Evolutionary conservation across 2,329 filamentous ascomycete genomes (phyloP), one percentile per base, ranked within the genome.

Genomic region (Diaporthe ampelina): DNA sequence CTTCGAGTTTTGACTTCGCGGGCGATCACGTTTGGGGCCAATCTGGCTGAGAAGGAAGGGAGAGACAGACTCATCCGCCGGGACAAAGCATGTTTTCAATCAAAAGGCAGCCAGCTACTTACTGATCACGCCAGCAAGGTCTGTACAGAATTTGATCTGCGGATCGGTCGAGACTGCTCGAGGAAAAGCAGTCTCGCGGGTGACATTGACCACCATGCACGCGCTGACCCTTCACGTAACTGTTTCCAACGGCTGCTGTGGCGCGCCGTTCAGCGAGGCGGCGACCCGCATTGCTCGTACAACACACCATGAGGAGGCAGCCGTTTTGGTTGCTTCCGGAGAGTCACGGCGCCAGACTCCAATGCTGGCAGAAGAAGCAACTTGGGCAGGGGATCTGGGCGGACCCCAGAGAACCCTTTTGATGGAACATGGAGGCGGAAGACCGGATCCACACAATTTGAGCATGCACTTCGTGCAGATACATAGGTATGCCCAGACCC

Each of bases 21-120:
- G 35, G 59, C 37, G 35, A 63, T 40, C 45, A 40, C 11, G 61
- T 24, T 45, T 63, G 69, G 45, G 70, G 29, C 35, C 43, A 63
- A 63, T n/a, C 24, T 72, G 69, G 32, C 32, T 63, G 48, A 11
- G 37, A 15, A n/a, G 48, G 35, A 45, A 32, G 70, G 45, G 58
- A 52, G 45, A 43, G 43, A 40, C 13, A 48, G 21, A 37, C 57
- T 35, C 17, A 40, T 26, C 32, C 48, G 19, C n/a, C n/a, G 63
- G 63, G 63, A 26, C 63, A 68, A 68, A 68, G 48, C 63, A 68
- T 54, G 48, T 68, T 68, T 54, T 72, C n/a, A 72, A 63, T 40
- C 69, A 72, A 59, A 21, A 8, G 21, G 11, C 57, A 54, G 32
- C 35, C 57, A 61, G 43, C 43, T 54, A 61, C 63, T 32, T 54